Evolutionary conservation across 2,329 filamentous ascomycete genomes (phyloP).

Genomic region (Drechslerella dactyloides): DNA sequence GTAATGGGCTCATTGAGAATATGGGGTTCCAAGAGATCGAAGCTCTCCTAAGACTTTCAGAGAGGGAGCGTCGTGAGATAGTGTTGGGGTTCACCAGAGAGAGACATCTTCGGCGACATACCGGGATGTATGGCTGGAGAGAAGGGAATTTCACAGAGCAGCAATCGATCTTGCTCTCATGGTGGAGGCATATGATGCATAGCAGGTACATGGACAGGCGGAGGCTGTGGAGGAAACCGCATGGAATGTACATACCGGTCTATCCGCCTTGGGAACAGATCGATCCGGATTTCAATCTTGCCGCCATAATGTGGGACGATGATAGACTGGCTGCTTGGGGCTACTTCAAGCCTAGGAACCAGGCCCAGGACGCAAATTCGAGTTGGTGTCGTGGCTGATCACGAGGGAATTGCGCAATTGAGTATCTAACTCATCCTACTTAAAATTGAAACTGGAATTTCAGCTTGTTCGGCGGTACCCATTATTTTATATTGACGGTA

Average conservation of each 20-base stretch:
- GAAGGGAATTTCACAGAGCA: background rate
- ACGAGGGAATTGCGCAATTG: no score
- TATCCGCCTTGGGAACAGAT: conserved; percentile 33
- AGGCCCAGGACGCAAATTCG: background rate
- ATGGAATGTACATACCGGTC: conserved; percentile 9
- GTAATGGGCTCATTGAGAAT: no score
- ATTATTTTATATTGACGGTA: no score
- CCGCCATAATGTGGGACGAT: conserved; percentile 29
- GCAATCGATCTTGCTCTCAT: background rate
- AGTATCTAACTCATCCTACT: no score
- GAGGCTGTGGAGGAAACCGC: conserved; percentile 9
- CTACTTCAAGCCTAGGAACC: conserved; percentile 14
- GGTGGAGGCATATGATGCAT: conserved; percentile 5
- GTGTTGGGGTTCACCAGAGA: background rate
- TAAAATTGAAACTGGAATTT: no score
- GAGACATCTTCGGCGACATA: background rate
- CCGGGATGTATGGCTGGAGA: background rate
- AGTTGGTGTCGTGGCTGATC: background rate
- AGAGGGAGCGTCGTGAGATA: conserved; percentile 6
- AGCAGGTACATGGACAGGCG: conserved; percentile 1
- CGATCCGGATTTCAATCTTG: conserved; percentile 16
- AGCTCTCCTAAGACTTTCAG: conserved; percentile 8
- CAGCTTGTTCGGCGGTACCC: no score
- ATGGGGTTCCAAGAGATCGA: conserved; percentile 25
- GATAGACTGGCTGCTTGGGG: conserved; percentile 31